Base-by-base conservation (phyloP, 2,329 filamentous ascomycete genomes). In the Aureobasidium sp. region DNA sequence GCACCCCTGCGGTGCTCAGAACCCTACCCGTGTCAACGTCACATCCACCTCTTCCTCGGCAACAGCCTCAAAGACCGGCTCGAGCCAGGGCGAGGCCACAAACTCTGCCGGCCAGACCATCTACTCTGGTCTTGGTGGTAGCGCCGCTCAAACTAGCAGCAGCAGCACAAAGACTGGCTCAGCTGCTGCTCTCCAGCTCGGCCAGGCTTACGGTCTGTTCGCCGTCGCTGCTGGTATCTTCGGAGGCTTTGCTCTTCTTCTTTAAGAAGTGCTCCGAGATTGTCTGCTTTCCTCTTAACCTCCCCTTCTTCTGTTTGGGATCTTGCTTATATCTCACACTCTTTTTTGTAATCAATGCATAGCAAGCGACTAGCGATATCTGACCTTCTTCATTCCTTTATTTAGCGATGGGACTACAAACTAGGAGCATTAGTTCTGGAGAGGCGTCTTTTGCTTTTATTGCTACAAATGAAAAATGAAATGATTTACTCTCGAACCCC, bases 1-100 rank as follows among this genome's bases (percentile, higher is more conserved):
- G 65, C 78, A 91, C 76, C 88, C 86, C 3, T 93, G 89, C 73
- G 89, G 89, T 72, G 89, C 89, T 41, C 79, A 79, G 68, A 77
- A 82, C 70, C 89, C 89, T 15, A 82, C 74, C 46, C 79, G 78
- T 62, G 74, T 78, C 72, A 91, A 90, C 75, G 68, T 72, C 5
- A 83, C 82, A 7, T 74, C 79, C 8, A 76, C 82, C 8, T 74
- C 78, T 23, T 77, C 78, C 20, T 74, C 79, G 17, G 71, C 79
- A 8, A 71, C 77, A 5, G 71, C 75, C 13, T 69, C 77, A 17
- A 75, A 78, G 27, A 71, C 68, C 13, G 64, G 70, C 23, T 67
- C 64, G 64, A 27, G 3, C 20, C 50, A 63, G 26, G 63, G 64
- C 13, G 61, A 56, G 37, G 37, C 63, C 55, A 66, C 60, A 20